Evolutionary conservation across 306 rosid species (phyloP).

Genomic region (Urtica urens): DNA sequence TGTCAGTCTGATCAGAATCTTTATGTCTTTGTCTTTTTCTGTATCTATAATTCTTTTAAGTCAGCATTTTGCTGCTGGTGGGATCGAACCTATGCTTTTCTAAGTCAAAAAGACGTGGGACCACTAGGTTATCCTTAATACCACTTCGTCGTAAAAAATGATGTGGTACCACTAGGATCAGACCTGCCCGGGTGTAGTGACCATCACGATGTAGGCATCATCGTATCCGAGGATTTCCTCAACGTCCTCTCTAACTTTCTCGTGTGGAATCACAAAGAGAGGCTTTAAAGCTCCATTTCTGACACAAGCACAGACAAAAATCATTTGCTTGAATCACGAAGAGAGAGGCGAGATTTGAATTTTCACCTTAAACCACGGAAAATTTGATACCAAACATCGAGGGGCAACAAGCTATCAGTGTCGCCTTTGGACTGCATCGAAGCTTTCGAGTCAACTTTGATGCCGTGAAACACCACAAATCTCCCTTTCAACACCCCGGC

Average conservation of each 20-base stretch:
- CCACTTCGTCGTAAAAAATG: too few relatives aligned
- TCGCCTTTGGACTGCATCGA: slow-evolving; percentile 90
- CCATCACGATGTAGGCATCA: slow-evolving; percentile 67
- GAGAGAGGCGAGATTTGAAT: not conserved
- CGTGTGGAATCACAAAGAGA: slow-evolving; percentile 86
- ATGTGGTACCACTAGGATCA: not conserved
- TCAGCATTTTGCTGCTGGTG: too few relatives aligned
- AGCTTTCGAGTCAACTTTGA: slow-evolving; percentile 82
- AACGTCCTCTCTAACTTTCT: slow-evolving; percentile 73
- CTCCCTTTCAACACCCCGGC: slow-evolving; percentile 56
- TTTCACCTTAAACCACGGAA: slow-evolving; percentile 33
- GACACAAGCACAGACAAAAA: not conserved
- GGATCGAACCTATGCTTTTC: too few relatives aligned
- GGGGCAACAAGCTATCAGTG: slow-evolving; percentile 71
- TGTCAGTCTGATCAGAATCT: too few relatives aligned
- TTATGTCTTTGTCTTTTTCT: too few relatives aligned
- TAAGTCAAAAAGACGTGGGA: too few relatives aligned
- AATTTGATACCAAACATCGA: slow-evolving; percentile 65
- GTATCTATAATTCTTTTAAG: too few relatives aligned
- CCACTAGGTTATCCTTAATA: too few relatives aligned
- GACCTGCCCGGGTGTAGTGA: slow-evolving; percentile 95
- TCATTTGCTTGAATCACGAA: not conserved
- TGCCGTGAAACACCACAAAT: slow-evolving; percentile 76
- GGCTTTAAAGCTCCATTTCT: slow-evolving; percentile 57
- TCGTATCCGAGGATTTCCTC: slow-evolving; percentile 50